Conservation (phyloP, 2,329 filamentous ascomycete genomes). For the Penicillium sp. region DNA sequence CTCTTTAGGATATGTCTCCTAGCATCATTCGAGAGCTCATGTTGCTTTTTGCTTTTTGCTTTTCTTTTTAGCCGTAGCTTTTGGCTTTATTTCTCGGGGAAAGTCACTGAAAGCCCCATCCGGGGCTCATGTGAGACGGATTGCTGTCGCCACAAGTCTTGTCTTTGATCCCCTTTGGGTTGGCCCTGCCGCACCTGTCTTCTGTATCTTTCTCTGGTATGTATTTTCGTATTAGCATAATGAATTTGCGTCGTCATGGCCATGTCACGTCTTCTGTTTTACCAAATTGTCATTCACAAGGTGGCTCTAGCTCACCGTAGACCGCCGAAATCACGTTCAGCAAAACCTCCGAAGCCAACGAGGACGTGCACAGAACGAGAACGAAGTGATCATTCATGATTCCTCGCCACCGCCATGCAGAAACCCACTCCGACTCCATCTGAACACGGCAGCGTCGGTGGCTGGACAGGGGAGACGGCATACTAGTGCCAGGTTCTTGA, state of each 20-base stretch:
- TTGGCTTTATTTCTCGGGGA: not conserved
- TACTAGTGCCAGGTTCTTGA: not conserved
- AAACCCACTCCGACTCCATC: slow-evolving; percentile 3
- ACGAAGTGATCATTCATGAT: not conserved
- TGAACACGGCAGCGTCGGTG: not conserved
- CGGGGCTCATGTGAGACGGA: slow-evolving; percentile 12
- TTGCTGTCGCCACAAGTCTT: slow-evolving; percentile 10
- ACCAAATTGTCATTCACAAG: not conserved
- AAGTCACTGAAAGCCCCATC: not conserved
- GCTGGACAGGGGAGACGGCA: not conserved
- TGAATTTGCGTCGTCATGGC: not conserved
- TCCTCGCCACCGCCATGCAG: slow-evolving; percentile 1
- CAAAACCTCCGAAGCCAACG: slow-evolving; percentile 1
- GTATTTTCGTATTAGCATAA: not conserved
- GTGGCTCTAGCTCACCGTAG: not conserved
- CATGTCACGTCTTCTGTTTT: not conserved
- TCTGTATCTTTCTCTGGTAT: not conserved
- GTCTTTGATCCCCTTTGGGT: not conserved
- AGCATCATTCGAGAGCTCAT: not conserved
- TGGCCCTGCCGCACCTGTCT: not conserved
- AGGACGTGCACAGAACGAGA: not conserved
- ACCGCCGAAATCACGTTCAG: not conserved
- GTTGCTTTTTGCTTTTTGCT: not conserved
- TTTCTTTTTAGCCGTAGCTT: not conserved
- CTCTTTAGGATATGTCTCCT: not conserved